phyloP scores from a whole-genome alignment of 2,329 filamentous ascomycete genomes.

The Phoma sp. region DNA sequence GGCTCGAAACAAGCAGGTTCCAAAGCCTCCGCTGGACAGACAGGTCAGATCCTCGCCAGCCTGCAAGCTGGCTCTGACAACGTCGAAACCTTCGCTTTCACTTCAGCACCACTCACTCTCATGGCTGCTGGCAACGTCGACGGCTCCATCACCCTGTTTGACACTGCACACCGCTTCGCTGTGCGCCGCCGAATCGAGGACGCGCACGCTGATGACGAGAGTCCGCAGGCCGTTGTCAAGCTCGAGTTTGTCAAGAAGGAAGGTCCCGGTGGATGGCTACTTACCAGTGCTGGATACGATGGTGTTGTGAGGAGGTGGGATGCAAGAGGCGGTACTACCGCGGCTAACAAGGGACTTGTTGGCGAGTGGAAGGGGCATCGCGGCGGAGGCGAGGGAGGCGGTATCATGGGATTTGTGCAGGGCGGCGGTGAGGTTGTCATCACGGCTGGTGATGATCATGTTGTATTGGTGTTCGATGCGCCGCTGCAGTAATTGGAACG shows the following conservation, averaged over 20 bases:
- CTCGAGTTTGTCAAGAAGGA: slow-evolving; percentile 77
- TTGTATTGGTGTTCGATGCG: slow-evolving; percentile 37
- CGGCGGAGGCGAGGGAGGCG: slow-evolving; percentile 83
- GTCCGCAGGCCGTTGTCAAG: slow-evolving; percentile 89
- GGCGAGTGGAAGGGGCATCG: slow-evolving; percentile 92
- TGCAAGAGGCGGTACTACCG: slow-evolving; percentile 69
- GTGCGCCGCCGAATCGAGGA: slow-evolving; percentile 81
- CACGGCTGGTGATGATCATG: slow-evolving; percentile 84
- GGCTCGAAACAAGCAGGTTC: slow-evolving; percentile 52
- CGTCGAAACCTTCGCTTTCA: slow-evolving; percentile 77
- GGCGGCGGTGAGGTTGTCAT: slow-evolving; percentile 74
- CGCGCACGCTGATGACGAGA: slow-evolving; percentile 73
- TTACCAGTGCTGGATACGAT: slow-evolving; percentile 91
- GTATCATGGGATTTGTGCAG: slow-evolving; percentile 90
- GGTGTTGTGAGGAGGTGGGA: slow-evolving; percentile 93
- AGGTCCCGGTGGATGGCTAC: slow-evolving; percentile 62
- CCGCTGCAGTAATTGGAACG: slow-evolving; percentile 17
- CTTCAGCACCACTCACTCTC: slow-evolving; percentile 64
- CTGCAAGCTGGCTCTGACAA: slow-evolving; percentile 79
- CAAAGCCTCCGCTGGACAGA: slow-evolving; percentile 55
- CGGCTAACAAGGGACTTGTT: slow-evolving; percentile 71
- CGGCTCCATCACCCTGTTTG: slow-evolving; percentile 80
- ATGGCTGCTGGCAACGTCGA: slow-evolving; percentile 69
- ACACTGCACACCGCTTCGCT: slow-evolving; percentile 83
- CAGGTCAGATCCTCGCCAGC: slow-evolving; percentile 78